phyloP scores from a whole-genome alignment of 306 rosid genomes.

The Neltuma alba region DNA sequence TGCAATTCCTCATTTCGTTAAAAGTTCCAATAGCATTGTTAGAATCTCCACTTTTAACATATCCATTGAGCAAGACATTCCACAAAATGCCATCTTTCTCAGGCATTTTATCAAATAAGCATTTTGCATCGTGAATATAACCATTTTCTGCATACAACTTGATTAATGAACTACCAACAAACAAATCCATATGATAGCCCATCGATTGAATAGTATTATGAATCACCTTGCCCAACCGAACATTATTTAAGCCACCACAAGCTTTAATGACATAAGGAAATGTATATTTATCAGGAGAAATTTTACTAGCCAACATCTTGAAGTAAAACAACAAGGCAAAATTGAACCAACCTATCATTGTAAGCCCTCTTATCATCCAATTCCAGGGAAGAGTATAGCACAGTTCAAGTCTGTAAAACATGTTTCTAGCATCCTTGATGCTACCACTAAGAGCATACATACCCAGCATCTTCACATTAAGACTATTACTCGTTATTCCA shows the following conservation, averaged over 20 bases:
- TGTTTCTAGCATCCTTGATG: slow-evolving; percentile 55
- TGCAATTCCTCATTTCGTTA: slow-evolving; percentile 55
- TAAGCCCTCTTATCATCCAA: slow-evolving; percentile 79
- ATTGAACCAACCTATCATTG: slow-evolving; percentile 58
- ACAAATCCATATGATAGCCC: slow-evolving; percentile 69
- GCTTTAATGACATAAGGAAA: slow-evolving; percentile 82
- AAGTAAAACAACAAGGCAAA: slow-evolving; percentile 69
- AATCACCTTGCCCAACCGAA: slow-evolving; percentile 58
- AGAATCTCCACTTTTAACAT: slow-evolving; percentile 62
- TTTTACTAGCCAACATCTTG: slow-evolving; percentile 70
- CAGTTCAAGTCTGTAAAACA: slow-evolving; percentile 59
- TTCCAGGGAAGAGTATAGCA: slow-evolving; percentile 70
- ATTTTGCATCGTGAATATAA: slow-evolving; percentile 57
- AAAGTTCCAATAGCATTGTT: slow-evolving; percentile 48
- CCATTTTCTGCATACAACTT: slow-evolving; percentile 70
- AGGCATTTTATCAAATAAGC: slow-evolving; percentile 69
- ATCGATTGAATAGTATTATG: slow-evolving; percentile 42
- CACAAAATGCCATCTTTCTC: slow-evolving; percentile 62
- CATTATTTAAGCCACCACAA: slow-evolving; percentile 67
- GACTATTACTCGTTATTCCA: slow-evolving; percentile 42
- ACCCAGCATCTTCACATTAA: slow-evolving; percentile 59
- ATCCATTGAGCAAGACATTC: slow-evolving; percentile 84
- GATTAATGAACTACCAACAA: slow-evolving; percentile 73
- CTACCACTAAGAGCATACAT: slow-evolving; percentile 67
- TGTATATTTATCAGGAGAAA: slow-evolving; percentile 87